Evolutionary conservation across 1,284 basidiomycete genomes (phyloP), one percentile per base, ranked within the genome.

Genomic region (Termitomyces sp.): DNA sequence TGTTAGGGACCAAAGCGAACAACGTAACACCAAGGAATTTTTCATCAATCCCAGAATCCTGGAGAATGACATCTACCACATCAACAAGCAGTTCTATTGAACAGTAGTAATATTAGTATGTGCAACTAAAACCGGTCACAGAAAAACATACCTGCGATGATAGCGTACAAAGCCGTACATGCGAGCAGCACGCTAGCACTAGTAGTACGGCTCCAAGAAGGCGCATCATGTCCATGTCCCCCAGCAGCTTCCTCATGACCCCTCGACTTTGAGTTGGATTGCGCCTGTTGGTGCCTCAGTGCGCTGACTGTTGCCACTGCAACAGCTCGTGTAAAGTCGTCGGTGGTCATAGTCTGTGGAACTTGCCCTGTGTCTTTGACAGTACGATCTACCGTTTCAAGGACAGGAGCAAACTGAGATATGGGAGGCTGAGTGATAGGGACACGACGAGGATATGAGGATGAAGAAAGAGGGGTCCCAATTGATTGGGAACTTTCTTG

Each of bases 1-100:
- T 98, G 70, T 99, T 99, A 9, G 97, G 97, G 0, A 99, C 95
- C 33, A 99, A 81, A 1, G 97, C 96, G 65, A 99, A 99, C 8
- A 99, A 79, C 0, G 95, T 98, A 55, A 99, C 81, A 44, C 97
- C 97, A 31, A 99, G 80, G 77, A 99, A 96, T 69, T 99, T 99
- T 68, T 99, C 96, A 59, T 97, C 92, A 38, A 99, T 91, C 0
- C 93, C 92, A 0, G 92, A 94, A n/a, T 88, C 94, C 59, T 93
- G 77, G 21, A 99, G 77, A 1, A 99, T 88, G 28, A 95, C 92
- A 65, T 99, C 97, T 9, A 99, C 96, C 6, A 98, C 94, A 58
- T 96, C 91, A 36, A 99, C 87, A 24, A 99, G 79, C 48, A 99
- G 81, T 69, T 99, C 96, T 92, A 67, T 19, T 52, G 34, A 42